A percentile compares a stretch with the other conserved stretches of the same genome.
These are phyloP conservation scores for Wickerhamomyces bovis DNA, from an alignment of 805 yeast genomes.

Conservation along the genomic window DNA sequence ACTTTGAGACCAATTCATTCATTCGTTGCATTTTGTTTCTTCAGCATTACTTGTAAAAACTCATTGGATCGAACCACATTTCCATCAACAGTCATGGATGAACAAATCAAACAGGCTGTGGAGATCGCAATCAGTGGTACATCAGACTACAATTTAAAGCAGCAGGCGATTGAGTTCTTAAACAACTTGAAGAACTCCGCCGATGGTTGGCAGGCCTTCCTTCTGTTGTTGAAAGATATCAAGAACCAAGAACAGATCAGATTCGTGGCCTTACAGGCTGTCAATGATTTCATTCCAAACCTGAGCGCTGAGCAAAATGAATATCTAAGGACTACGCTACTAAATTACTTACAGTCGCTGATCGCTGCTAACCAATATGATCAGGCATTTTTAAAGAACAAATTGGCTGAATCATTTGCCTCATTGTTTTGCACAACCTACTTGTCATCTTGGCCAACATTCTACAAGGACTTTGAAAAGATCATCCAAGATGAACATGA, in stretches of 20 bases:
- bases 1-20: not conserved
- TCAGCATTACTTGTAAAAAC: not conserved
- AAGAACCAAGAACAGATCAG: slow-evolving; percentile 23
- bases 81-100: slow-evolving; percentile 8
- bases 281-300: slow-evolving; percentile 20
- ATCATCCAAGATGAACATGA: slow-evolving; percentile 27
- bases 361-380: slow-evolving; percentile 23
- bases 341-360: slow-evolving; percentile 14
- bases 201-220: slow-evolving; percentile 42
- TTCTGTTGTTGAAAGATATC: slow-evolving; percentile 31
- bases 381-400: slow-evolving; percentile 45
- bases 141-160: slow-evolving; percentile 18
- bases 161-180: slow-evolving; percentile 38
- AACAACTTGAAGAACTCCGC: slow-evolving; percentile 36
- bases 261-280: slow-evolving; percentile 25
- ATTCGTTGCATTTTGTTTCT: not conserved
- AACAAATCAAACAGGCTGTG: slow-evolving; percentile 27
- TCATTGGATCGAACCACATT: not conserved
- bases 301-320: slow-evolving; percentile 13
- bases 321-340: slow-evolving; percentile 21
- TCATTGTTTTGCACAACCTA: slow-evolving; percentile 45
- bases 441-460: slow-evolving; percentile 41
- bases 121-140: slow-evolving; percentile 26
- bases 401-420: slow-evolving; percentile 50
- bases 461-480: slow-evolving; percentile 43